phyloP scores from a whole-genome alignment of 2,329 filamentous ascomycete genomes.

The Mollisia scopiformis region DNA sequence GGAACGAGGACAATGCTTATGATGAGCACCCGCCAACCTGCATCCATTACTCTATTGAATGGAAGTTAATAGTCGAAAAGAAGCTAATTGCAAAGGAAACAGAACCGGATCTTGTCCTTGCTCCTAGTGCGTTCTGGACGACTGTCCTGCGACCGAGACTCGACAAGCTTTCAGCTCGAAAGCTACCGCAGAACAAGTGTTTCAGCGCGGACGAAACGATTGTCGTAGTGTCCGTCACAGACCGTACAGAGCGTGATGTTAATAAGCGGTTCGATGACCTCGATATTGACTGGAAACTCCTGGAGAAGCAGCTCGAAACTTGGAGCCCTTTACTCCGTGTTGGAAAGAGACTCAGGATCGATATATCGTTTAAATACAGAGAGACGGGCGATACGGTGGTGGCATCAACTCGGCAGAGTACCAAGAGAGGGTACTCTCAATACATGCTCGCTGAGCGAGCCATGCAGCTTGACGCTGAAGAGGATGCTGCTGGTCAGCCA shows the following conservation, averaged over 20 bases:
- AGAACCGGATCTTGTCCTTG: constrained; percentile 5
- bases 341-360: constrained; percentile 16
- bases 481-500: constrained; percentile 9
- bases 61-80: constrained; percentile 6
- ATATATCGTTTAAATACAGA: constrained; percentile 19
- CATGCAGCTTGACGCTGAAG: constrained; percentile 13
- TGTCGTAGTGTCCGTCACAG: constrained; percentile 30
- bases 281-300: constrained; percentile 29
- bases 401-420: not conserved
- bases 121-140: not conserved
- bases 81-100: constrained; percentile 9
- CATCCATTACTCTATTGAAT: constrained; percentile 12
- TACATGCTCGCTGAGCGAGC: constrained; percentile 4
- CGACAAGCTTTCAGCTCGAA: not conserved
- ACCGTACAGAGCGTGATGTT: constrained; percentile 34
- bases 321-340: constrained; percentile 16
- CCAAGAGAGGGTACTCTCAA: not conserved
- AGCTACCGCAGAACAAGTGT: constrained; percentile 4
- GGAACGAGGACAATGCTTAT: constrained; percentile 6
- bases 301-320: constrained; percentile 18
- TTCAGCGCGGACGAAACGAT: constrained; percentile 19
- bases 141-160: not conserved
- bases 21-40: constrained; percentile 3
- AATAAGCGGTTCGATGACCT: constrained; percentile 35
- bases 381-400: not conserved